Conservation (phyloP, 1,139 yeast genomes). For the Yamadazyma triangularis region DNA sequence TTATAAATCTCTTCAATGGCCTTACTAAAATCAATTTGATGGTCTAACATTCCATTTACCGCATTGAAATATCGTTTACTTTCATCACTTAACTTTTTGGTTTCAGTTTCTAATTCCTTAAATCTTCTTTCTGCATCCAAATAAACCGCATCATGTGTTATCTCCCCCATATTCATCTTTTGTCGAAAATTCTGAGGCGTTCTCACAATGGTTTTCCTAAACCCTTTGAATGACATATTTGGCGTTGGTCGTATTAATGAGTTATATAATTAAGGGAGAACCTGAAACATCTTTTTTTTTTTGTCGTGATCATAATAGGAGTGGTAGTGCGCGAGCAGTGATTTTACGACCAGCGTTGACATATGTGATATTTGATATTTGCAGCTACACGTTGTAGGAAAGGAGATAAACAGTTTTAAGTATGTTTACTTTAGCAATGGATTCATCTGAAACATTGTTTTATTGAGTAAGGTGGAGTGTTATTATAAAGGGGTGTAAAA, state of each 20-base stretch:
- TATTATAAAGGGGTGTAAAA: no score
- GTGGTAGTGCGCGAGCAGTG: not conserved
- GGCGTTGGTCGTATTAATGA: no score
- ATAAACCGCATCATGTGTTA: slow-evolving; percentile 83
- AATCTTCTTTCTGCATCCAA: slow-evolving; percentile 94
- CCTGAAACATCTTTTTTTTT: no score
- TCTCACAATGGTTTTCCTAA: slow-evolving; percentile 80
- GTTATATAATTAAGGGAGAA: no score
- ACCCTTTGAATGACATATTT: slow-evolving; percentile 92
- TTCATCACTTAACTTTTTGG: slow-evolving; percentile 86
- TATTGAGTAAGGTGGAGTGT: no score
- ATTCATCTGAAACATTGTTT: no score
- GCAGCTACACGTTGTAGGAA: no score
- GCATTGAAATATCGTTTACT: slow-evolving; percentile 86
- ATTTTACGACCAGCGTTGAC: no score
- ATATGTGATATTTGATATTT: no score
- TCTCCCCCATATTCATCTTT: slow-evolving; percentile 80
- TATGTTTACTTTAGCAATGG: no score
- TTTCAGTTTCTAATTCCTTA: slow-evolving; percentile 84
- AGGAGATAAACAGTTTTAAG: no score
- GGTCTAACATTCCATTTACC: slow-evolving; percentile 88
- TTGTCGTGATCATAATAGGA: not conserved
- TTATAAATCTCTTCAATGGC: slow-evolving; percentile 95
- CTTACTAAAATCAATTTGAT: slow-evolving; percentile 88
- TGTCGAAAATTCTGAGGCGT: slow-evolving; percentile 81